A percentile compares a stretch with the other conserved stretches of the same genome.
These are phyloP conservation scores for Fusarium hostae DNA, from an alignment of 2,329 filamentous ascomycete genomes.

Conservation along the genomic window DNA sequence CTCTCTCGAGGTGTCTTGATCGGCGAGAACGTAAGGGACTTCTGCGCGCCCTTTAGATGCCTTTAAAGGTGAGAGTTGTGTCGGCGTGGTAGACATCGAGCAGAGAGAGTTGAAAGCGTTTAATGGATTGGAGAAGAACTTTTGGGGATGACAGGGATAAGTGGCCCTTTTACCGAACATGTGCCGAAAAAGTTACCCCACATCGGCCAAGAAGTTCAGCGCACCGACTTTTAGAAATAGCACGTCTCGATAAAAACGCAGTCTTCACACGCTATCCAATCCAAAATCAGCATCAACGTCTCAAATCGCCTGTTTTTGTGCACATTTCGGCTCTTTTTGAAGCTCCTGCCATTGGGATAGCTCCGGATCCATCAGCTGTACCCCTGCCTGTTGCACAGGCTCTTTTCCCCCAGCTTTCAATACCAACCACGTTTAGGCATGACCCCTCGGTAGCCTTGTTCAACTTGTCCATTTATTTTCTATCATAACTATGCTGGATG, in stretches of 20 bases:
- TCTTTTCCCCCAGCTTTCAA: conserved; percentile 32
- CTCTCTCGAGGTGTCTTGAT: too few relatives aligned
- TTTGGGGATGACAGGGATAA: neutral
- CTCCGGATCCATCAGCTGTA: conserved; percentile 21
- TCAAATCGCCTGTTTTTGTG: conserved; percentile 4
- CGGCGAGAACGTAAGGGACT: too few relatives aligned
- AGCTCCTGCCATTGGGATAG: conserved; percentile 3
- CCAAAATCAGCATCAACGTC: conserved; percentile 33
- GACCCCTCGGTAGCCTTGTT: conserved; percentile 55
- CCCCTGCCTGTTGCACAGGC: conserved; percentile 22
- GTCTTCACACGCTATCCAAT: conserved; percentile 34
- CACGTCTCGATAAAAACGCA: conserved; percentile 53
- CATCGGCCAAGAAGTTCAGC: conserved; percentile 51
- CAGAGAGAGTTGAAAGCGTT: too few relatives aligned
- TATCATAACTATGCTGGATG: conserved; percentile 57
- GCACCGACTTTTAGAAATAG: conserved; percentile 55
- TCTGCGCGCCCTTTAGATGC: too few relatives aligned
- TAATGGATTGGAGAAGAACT: too few relatives aligned
- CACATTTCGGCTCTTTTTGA: neutral
- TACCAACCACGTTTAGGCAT: conserved; percentile 48
- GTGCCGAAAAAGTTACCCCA: conserved; percentile 46
- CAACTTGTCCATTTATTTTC: conserved; percentile 45
- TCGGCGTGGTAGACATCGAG: too few relatives aligned
- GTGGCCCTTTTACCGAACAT: conserved; percentile 23
- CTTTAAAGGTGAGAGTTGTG: too few relatives aligned